phyloP scores from a whole-genome alignment of 2,329 filamentous ascomycete genomes.

The Stemphylium lycopersici region DNA sequence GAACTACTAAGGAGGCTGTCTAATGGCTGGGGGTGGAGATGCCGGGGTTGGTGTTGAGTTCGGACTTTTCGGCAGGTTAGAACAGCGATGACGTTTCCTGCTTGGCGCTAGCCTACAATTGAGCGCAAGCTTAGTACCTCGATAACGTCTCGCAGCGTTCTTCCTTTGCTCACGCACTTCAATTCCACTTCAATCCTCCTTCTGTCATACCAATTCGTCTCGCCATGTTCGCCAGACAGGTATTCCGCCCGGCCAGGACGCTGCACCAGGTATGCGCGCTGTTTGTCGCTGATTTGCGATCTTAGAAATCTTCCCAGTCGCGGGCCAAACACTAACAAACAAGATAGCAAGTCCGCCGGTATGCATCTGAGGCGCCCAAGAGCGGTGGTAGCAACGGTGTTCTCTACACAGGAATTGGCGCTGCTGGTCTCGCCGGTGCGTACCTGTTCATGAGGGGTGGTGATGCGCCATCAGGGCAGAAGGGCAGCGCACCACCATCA shows the following conservation, averaged over 20 bases:
- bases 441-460: slow-evolving; percentile 56
- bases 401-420: slow-evolving; percentile 66
- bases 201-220: slow-evolving; percentile 31
- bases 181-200: slow-evolving; percentile 15
- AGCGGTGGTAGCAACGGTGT: slow-evolving; percentile 51
- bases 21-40: neutral
- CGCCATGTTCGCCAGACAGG: slow-evolving; percentile 53
- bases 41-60: slow-evolving; percentile 1
- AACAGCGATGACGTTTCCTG: slow-evolving; percentile 34
- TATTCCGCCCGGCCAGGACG: slow-evolving; percentile 51
- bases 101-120: slow-evolving; percentile 28
- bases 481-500: slow-evolving; percentile 36
- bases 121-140: slow-evolving; percentile 19
- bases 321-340: slow-evolving; percentile 24
- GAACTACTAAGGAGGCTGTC: neutral
- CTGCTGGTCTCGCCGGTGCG: slow-evolving; percentile 62
- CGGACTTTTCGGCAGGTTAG: slow-evolving; percentile 10
- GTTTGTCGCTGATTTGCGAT: slow-evolving; percentile 16
- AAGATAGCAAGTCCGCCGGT: slow-evolving; percentile 68
- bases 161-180: slow-evolving; percentile 3
- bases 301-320: slow-evolving; percentile 23
- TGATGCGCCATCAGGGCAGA: slow-evolving; percentile 30
- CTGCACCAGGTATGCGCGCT: slow-evolving; percentile 47
- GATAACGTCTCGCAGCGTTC: slow-evolving; percentile 10
- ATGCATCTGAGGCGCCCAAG: slow-evolving; percentile 70